phyloP scores from a whole-genome alignment of 176 grass and related monocot species.

The Oryza punctata region DNA sequence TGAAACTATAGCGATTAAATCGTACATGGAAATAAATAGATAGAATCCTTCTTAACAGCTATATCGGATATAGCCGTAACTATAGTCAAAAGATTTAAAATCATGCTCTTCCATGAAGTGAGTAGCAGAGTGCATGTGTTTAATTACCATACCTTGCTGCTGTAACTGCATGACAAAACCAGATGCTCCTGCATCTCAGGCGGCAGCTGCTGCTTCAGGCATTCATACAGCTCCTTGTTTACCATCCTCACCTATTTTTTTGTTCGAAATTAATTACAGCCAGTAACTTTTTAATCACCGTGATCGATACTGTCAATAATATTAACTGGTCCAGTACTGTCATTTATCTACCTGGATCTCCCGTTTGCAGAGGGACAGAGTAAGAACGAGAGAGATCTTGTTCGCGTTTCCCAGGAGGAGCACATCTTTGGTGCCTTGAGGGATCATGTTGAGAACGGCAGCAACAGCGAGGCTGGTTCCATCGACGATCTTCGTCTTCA shows the following conservation, averaged over 20 bases:
- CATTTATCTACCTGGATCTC: slow-evolving; percentile 35
- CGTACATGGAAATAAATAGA: no score
- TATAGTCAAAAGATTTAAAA: no score
- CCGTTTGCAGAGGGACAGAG: slow-evolving; percentile 39
- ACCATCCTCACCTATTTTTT: slow-evolving; percentile 48
- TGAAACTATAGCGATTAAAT: no score
- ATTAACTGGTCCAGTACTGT: neutral
- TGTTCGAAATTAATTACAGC: neutral
- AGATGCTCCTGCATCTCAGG: slow-evolving; percentile 32
- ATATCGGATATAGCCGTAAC: no score
- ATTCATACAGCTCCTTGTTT: slow-evolving; percentile 36
- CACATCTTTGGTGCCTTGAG: slow-evolving; percentile 40
- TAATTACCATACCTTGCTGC: slow-evolving; percentile 34
- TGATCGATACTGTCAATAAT: neutral
- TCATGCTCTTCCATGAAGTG: no score
- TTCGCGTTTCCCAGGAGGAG: slow-evolving; percentile 48
- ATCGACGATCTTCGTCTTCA: slow-evolving; percentile 60
- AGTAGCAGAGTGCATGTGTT: no score
- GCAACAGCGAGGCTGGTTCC: slow-evolving; percentile 59
- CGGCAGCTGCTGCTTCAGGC: slow-evolving; percentile 36
- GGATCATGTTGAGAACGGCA: slow-evolving; percentile 50
- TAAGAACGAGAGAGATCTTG: slow-evolving; percentile 42
- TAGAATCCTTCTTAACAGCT: no score
- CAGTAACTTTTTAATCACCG: neutral
- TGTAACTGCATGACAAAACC: slow-evolving; percentile 30